A percentile compares a stretch with the other conserved stretches of the same genome.
Evolutionary conservation across 371 early-diverging fungal species (phyloP).

Genomic region (Mucor sp.): DNA sequence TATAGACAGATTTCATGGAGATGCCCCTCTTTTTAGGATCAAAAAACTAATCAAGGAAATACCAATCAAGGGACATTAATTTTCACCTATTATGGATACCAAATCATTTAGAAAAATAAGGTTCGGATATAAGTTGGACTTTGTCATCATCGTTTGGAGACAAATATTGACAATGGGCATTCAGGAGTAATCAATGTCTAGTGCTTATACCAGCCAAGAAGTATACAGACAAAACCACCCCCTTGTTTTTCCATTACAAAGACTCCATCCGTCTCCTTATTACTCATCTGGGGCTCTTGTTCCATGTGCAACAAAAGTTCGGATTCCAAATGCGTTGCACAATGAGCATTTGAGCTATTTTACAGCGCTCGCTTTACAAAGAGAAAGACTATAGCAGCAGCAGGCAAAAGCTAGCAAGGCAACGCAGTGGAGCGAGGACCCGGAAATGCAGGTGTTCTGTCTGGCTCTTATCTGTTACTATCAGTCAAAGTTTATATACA

Average conservation of each 20-base stretch:
- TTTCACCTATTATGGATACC: slow-evolving; percentile 2
- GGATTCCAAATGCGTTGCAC: neutral
- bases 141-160: neutral
- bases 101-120: neutral
- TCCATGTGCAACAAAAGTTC: neutral
- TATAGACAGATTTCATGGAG: neutral
- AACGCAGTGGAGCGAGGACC: no score
- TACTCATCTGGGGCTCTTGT: neutral
- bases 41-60: neutral
- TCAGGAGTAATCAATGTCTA: neutral
- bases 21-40: slow-evolving; percentile 1
- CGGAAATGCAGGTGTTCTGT: no score
- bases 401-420: no score
- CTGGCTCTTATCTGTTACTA: no score
- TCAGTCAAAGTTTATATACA: no score
- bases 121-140: neutral
- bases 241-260: neutral
- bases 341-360: neutral
- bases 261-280: neutral
- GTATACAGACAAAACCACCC: neutral
- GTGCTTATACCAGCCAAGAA: neutral
- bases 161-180: neutral
- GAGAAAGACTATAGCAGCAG: no score
- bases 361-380: no score
- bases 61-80: slow-evolving; percentile 18